Evolutionary conservation across 208 protist species (phyloP).

Genomic region (Leishmania gerbilli): DNA sequence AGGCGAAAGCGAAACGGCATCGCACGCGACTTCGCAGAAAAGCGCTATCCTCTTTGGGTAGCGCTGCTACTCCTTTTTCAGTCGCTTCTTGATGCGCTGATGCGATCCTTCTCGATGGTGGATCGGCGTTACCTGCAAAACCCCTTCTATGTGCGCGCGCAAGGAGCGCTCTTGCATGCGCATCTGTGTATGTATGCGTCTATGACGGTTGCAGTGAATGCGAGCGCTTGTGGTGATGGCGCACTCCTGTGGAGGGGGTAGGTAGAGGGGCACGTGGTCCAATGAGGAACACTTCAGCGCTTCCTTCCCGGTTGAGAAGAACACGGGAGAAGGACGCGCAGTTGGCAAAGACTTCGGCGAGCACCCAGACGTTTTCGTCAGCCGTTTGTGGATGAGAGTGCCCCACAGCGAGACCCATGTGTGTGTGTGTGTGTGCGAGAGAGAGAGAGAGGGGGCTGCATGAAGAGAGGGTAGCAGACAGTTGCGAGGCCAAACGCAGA

Average conservation of each 20-base stretch:
- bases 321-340: neutral
- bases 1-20: constrained; percentile 74
- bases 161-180: neutral
- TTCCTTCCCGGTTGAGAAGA: neutral
- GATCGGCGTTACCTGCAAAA: neutral
- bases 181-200: neutral
- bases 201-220: neutral
- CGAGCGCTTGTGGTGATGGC: neutral
- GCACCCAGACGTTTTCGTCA: neutral
- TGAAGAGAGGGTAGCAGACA: neutral
- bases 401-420: neutral
- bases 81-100: neutral
- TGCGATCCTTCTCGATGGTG: neutral
- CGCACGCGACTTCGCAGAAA: neutral
- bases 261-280: neutral
- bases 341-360: neutral
- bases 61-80: neutral
- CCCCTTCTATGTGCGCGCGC: neutral
- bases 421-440: neutral
- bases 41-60: neutral
- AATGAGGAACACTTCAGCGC: neutral
- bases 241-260: neutral
- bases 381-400: neutral
- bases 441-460: neutral
- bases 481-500: neutral